Percentiles rank a stretch among this genome's conserved stretches.
phyloP scores from a whole-genome alignment of 306 rosid species.

The Delonix regia region DNA sequence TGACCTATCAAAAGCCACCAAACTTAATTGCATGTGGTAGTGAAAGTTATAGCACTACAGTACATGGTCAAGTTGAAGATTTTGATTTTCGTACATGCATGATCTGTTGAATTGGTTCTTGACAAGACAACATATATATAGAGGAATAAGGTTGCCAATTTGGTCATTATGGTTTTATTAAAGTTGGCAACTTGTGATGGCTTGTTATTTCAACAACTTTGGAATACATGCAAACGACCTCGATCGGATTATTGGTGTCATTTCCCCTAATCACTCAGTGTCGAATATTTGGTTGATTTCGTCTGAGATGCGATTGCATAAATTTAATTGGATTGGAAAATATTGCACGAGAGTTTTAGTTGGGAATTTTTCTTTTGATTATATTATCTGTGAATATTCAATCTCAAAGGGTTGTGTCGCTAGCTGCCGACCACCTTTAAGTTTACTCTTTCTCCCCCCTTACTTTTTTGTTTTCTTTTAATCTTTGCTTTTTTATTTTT shows the following conservation, averaged over 20 bases:
- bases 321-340: too few relatives aligned
- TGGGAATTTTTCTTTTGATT: background rate
- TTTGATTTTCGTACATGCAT: background rate
- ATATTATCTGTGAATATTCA: conserved; percentile 15
- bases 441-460: background rate
- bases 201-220: conserved; percentile 7
- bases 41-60: background rate
- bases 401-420: conserved; percentile 15
- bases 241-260: background rate
- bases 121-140: conserved; percentile 35
- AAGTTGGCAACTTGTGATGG: conserved; percentile 30
- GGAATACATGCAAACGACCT: background rate
- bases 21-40: background rate
- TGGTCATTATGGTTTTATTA: background rate
- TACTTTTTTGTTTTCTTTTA: background rate
- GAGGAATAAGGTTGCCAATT: background rate
- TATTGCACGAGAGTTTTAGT: background rate
- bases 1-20: background rate
- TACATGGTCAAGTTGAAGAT: background rate
- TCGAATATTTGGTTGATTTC: background rate
- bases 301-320: background rate
- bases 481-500: background rate
- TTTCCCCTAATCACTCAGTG: background rate
- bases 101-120: conserved; percentile 39
- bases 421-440: conserved; percentile 35